Evolutionary conservation across 192 early-diverging fungal species (phyloP), one percentile per base, ranked within the genome.

Genomic region (Coemansia sp.): DNA sequence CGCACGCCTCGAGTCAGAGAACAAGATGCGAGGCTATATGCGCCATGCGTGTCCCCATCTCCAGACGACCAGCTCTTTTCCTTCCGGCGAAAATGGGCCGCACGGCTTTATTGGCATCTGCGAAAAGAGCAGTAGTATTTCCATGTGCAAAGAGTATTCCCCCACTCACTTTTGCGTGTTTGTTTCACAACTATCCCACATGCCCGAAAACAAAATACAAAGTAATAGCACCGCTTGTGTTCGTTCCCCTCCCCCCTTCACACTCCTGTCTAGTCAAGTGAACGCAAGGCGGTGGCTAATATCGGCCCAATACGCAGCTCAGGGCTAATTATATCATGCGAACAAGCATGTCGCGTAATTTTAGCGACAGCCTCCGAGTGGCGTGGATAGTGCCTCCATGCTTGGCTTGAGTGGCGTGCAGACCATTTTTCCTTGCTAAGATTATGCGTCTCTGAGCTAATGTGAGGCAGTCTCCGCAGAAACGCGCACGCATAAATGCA

Each of bases 131-230:
- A 65, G 63, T 65, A 65, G 27, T 56, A 25, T 56, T 65, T 27
- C 53, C 64, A 43, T 32, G 27, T 32, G 0, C 51, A 17, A n/a
- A 32, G 20, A 27, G 22, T n/a, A 17, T 6, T 47, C 27, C 4
- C 47, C 27, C 29, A 24, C 38, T 24, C 60, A 62, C 47, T 27
- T 17, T 54, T 29, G 22, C 62, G 3, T 32, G 51, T n/a, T 47
- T 47, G 62, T 64, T 64, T 64, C 62, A 64, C 31, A 63, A 19
- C 19, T 47, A 36, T 47, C 61, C 27, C 61, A 63, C 61, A 36
- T 36, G 43, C 20, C 25, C 22, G 10, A 58, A 11, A 17, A n/a
- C n/a, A n/a, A n/a, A n/a, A n/a, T n/a, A n/a, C n/a, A 58, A 58
- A 39, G 32, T 11, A 19, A 22, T 9, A 59, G 6, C 51, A 31